Percentiles rank a stretch among this genome's conserved stretches.
Conservation (phyloP, 176 grass and related monocot genomes). For the Phoenix roebelenii region DNA sequence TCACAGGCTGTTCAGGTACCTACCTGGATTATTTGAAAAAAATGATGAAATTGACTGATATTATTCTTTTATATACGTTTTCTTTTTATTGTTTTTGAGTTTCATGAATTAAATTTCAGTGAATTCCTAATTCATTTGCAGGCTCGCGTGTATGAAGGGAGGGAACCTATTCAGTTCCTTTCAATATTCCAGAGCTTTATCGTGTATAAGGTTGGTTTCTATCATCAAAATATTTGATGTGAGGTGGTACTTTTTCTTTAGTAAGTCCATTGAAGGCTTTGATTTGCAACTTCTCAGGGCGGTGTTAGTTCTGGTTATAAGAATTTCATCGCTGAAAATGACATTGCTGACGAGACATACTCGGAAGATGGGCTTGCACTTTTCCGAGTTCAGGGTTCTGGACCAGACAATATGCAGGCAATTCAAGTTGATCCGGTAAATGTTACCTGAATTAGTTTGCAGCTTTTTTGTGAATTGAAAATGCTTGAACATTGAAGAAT, state of each 20-base stretch:
- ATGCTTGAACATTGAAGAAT: no score
- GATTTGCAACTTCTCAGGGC: conserved; percentile 43
- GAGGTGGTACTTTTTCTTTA: neutral
- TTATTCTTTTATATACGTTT: neutral
- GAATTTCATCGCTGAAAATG: conserved; percentile 62
- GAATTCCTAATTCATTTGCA: conserved; percentile 18
- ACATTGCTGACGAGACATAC: conserved; percentile 59
- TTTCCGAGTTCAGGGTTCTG: conserved; percentile 88
- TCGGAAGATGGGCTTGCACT: conserved; percentile 80
- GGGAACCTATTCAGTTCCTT: conserved; percentile 88
- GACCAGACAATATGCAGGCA: conserved; percentile 99
- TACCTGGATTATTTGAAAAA: neutral
- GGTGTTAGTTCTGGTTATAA: conserved; percentile 87
- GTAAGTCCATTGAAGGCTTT: neutral
- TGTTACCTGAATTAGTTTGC: conserved; percentile 4
- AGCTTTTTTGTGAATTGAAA: no score
- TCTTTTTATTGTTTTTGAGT: neutral
- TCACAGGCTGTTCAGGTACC: conserved; percentile 85
- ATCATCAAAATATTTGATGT: conserved; percentile 7
- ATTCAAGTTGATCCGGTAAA: conserved; percentile 97
- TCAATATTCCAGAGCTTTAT: conserved; percentile 92
- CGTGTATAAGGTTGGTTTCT: conserved; percentile 68
- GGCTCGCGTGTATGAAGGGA: conserved; percentile 91
- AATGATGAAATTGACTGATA: neutral
- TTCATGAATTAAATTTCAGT: no score